A percentile compares a stretch with the other conserved stretches of the same genome.
Conservation (phyloP, 2,329 filamentous ascomycete genomes). For the Trichothecium roseum region DNA sequence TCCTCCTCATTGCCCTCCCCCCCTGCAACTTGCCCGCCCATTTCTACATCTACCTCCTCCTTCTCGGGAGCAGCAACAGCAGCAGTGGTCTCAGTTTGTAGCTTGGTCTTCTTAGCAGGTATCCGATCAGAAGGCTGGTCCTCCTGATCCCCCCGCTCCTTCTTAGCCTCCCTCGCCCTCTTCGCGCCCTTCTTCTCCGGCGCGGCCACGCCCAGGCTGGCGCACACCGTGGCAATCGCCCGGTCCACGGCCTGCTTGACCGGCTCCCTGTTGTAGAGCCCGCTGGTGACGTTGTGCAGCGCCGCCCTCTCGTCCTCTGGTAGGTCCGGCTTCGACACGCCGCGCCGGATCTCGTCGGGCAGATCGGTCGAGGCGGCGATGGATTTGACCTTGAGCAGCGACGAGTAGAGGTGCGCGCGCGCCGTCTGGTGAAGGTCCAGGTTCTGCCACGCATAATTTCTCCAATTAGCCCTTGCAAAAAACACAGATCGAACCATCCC, state of each 20-base stretch:
- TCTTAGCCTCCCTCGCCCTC: slow-evolving; percentile 19
- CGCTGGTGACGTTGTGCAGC: slow-evolving; percentile 50
- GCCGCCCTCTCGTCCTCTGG: slow-evolving; percentile 39
- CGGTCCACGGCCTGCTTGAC: slow-evolving; percentile 39
- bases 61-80: no score
- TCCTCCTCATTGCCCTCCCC: slow-evolving; percentile 13
- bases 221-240: slow-evolving; percentile 38
- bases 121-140: slow-evolving; percentile 16
- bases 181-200: slow-evolving; percentile 27
- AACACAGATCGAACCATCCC: background rate
- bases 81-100: no score
- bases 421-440: slow-evolving; percentile 49
- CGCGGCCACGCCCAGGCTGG: slow-evolving; percentile 33
- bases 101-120: slow-evolving; percentile 7
- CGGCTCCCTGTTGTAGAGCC: slow-evolving; percentile 39
- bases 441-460: slow-evolving; percentile 25
- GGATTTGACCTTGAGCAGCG: slow-evolving; percentile 42
- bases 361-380: slow-evolving; percentile 40
- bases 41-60: slow-evolving; percentile 10
- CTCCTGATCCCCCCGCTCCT: slow-evolving; percentile 20
- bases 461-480: slow-evolving; percentile 3
- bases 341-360: slow-evolving; percentile 34
- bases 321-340: slow-evolving; percentile 38
- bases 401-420: slow-evolving; percentile 43
- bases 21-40: no score